Evolutionary conservation across 2,329 filamentous ascomycete species (phyloP), one percentile per base, ranked within the genome.

Genomic region (Dothistroma pini): DNA sequence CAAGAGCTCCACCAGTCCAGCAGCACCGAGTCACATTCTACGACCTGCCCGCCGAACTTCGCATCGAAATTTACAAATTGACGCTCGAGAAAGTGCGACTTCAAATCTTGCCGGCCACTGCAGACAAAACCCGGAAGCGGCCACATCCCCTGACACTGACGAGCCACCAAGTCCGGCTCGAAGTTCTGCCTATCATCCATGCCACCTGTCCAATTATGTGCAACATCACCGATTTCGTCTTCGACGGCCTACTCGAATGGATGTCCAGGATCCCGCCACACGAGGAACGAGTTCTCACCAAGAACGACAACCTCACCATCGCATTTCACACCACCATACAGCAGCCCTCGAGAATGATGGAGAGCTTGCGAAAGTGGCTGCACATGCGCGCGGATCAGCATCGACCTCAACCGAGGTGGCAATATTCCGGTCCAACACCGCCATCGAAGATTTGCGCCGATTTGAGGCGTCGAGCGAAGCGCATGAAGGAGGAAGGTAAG

Each of bases 31-130:
- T 65, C 29, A 63, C 60, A 11, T 71, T 73, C 59, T 72, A 67
- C 61, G 70, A 72, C 62, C 61, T 73, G 11, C 71, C 71, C 8
- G 66, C 71, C 52, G 71, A 73, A 60, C 64, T 73, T 49, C 70
- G 71, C 44, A 67, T 72, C 16, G 69, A 72, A 51, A 68, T 73
- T 56, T 73, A 73, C 67, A 67, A 68, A 29, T 60, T 72, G 54
- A 68, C 69, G 12, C 69, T 73, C 38, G 58, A 67, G 19, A 67
- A 59, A 49, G 69, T 72, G 16, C 58, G 57, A 38, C 68, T 73
- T n/a, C 71, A 73, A 59, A 69, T 73, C 56, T 60, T 72, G 44
- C 69, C 69, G 7, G 44, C 62, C 12, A 61, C 55, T 16, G 60
- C 63, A 16, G 59, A 64, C 32, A 55, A 56, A 10, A 29, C 38